Percentiles rank a stretch among this genome's conserved stretches.
These are phyloP conservation scores for Phaeotremella skinneri DNA, from an alignment of 768 basidiomycete species.

Conservation along the genomic window DNA sequence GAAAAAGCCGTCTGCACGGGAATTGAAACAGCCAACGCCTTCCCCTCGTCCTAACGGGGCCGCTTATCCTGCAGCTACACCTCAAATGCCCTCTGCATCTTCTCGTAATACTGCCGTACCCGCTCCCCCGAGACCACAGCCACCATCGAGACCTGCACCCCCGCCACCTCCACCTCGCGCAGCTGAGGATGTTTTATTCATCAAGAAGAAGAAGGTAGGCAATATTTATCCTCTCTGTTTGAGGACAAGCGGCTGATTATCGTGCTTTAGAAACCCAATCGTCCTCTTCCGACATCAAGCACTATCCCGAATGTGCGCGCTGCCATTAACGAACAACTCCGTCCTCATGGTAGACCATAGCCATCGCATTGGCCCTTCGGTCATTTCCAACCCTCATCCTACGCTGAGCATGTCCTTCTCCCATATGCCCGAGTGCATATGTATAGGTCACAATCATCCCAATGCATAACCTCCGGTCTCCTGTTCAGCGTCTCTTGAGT, in stretches of 20 bases:
- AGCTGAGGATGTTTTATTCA: conserved; percentile 34
- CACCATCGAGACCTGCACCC: conserved; percentile 7
- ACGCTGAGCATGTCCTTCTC: too few relatives aligned
- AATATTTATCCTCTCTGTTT: neutral
- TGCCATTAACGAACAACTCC: conserved; percentile 13
- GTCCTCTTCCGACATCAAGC: neutral
- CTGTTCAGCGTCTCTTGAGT: too few relatives aligned
- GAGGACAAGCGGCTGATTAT: neutral
- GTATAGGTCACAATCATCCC: too few relatives aligned
- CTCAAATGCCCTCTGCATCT: neutral
- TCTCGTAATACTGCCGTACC: neutral
- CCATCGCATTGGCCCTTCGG: neutral
- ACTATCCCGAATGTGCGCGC: conserved; percentile 5
- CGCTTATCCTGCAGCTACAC: neutral
- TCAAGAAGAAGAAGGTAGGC: conserved; percentile 42
- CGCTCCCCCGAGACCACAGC: conserved; percentile 11
- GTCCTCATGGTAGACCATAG: conserved; percentile 13
- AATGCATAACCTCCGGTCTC: too few relatives aligned
- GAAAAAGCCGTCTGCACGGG: too few relatives aligned
- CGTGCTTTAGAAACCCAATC: conserved; percentile 13
- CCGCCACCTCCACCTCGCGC: conserved; percentile 12
- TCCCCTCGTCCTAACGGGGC: too few relatives aligned
- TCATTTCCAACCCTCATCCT: neutral
- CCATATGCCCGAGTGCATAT: too few relatives aligned
- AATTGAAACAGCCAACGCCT: too few relatives aligned